These are phyloP conservation scores for Thraustochytrium striatum DNA, from an alignment of 352 stramenopile species.

Conservation along the genomic window DNA sequence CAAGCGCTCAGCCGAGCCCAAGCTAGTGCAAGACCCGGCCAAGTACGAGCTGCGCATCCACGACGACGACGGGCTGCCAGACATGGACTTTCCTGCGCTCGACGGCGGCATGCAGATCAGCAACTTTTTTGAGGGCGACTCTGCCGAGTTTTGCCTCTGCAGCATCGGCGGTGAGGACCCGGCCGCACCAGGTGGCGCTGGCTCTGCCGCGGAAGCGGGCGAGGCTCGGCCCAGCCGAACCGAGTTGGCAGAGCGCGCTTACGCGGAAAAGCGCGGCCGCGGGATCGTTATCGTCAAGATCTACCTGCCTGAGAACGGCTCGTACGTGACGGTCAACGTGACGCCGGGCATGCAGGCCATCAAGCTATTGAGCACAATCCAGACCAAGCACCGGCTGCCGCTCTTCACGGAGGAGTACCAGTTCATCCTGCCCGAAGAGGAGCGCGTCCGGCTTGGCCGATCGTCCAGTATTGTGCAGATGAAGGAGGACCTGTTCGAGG, in stretches of 20 bases:
- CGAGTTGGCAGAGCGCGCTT: too few species aligned
- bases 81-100: constrained; percentile 49
- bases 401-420: constrained; percentile 29
- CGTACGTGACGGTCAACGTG: neutral
- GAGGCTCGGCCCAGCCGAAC: too few species aligned
- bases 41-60: constrained; percentile 51
- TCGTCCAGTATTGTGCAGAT: neutral
- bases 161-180: neutral
- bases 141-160: constrained; percentile 47
- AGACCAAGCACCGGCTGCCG: constrained; percentile 15
- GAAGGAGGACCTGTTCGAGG: constrained; percentile 12
- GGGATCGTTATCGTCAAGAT: constrained; percentile 26
- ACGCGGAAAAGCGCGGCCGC: too few species aligned
- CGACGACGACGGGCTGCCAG: constrained; percentile 47
- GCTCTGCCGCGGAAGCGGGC: neutral
- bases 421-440: constrained; percentile 5
- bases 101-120: constrained; percentile 35
- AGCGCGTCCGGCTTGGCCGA: neutral
- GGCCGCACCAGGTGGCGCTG: too few species aligned
- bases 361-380: constrained; percentile 10
- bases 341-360: constrained; percentile 21
- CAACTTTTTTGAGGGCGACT: constrained; percentile 4
- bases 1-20: neutral
- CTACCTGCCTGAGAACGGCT: neutral
- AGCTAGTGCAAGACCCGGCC: constrained; percentile 2